Conservation (phyloP, 306 rosid species). For the Ammopiptanthus mongolicus region DNA sequence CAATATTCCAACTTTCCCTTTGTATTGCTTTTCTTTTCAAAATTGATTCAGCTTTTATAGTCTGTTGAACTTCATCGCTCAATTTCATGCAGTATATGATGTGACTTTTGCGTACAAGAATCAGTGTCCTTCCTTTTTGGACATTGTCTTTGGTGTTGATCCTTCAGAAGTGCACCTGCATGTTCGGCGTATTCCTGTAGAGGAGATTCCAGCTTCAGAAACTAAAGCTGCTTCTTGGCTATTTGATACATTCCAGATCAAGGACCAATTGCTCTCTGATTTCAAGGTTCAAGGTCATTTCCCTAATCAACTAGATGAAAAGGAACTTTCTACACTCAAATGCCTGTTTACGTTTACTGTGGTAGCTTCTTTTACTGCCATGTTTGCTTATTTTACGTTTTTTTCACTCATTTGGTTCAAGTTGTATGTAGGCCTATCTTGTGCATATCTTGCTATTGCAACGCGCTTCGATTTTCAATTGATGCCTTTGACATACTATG, state of each 20-base stretch:
- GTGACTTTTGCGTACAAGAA: slow-evolving; percentile 75
- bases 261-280: slow-evolving; percentile 50
- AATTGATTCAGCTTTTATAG: background rate
- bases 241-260: slow-evolving; percentile 46
- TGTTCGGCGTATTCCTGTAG: slow-evolving; percentile 55
- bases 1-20: background rate
- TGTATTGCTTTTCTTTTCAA: background rate
- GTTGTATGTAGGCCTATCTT: slow-evolving; percentile 63
- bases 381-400: slow-evolving; percentile 56
- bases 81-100: slow-evolving; percentile 71
- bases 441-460: slow-evolving; percentile 73
- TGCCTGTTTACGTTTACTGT: slow-evolving; percentile 43
- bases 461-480: slow-evolving; percentile 52
- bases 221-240: slow-evolving; percentile 63
- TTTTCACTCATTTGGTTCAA: slow-evolving; percentile 68
- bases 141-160: slow-evolving; percentile 84
- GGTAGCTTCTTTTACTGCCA: slow-evolving; percentile 47
- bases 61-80: background rate
- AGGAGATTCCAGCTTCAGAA: slow-evolving; percentile 58
- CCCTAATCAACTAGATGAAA: slow-evolving; percentile 47
- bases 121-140: slow-evolving; percentile 72
- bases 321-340: slow-evolving; percentile 49
- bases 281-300: slow-evolving; percentile 63
- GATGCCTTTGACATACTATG: slow-evolving; percentile 40
- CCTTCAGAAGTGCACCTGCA: slow-evolving; percentile 96